Evolutionary conservation across 2,329 filamentous ascomycete species (phyloP).

Genomic region (Sarocladiaceae sp.): DNA sequence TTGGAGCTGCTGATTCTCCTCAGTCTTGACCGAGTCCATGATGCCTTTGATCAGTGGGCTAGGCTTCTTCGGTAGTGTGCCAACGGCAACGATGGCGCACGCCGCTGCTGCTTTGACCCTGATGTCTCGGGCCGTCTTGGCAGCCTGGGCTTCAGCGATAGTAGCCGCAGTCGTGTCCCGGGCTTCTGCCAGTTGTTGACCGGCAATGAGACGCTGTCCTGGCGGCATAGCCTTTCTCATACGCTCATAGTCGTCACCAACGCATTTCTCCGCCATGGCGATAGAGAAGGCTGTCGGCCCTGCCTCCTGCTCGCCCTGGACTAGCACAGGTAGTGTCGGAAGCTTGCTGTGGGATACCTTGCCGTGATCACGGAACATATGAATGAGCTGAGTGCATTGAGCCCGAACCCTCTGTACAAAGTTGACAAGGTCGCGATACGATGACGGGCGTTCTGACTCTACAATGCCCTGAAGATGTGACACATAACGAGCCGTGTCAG

Average conservation of each 20-base stretch:
- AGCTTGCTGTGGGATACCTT: conserved; percentile 71
- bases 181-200: conserved; percentile 72
- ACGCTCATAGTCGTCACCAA: conserved; percentile 77
- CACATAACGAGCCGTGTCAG: conserved; percentile 46
- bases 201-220: conserved; percentile 77
- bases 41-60: conserved; percentile 89
- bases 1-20: conserved; percentile 86
- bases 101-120: conserved; percentile 83
- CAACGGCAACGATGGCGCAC: conserved; percentile 82
- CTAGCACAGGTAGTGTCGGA: conserved; percentile 78
- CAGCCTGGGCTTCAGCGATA: conserved; percentile 70
- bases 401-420: conserved; percentile 84
- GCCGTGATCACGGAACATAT: conserved; percentile 85
- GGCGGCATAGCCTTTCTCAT: conserved; percentile 85
- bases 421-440: conserved; percentile 85
- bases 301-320: conserved; percentile 87
- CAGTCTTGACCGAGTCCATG: conserved; percentile 96
- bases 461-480: conserved; percentile 66
- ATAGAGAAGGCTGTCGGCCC: conserved; percentile 91
- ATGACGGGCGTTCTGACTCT: conserved; percentile 71
- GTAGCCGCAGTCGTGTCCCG: conserved; percentile 62
- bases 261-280: conserved; percentile 77
- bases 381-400: conserved; percentile 84
- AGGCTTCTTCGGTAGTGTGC: conserved; percentile 85
- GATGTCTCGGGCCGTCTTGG: conserved; percentile 77